phyloP scores from a whole-genome alignment of 352 stramenopile species.

The Saprolegnia diclina region DNA sequence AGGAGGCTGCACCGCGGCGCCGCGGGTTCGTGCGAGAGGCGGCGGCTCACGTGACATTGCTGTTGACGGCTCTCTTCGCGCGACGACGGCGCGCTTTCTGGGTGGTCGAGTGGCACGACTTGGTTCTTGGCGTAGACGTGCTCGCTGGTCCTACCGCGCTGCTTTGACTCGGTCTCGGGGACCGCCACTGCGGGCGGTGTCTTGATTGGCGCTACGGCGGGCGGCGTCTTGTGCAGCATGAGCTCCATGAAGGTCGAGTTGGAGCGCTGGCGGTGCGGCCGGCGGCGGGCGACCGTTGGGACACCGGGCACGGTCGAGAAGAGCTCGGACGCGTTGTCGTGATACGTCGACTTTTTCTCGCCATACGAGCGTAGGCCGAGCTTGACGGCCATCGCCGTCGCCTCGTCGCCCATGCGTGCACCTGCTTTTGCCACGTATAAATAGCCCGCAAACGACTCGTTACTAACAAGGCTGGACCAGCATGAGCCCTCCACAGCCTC shows the following conservation, averaged over 20 bases:
- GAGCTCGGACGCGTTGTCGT: conserved; percentile 22
- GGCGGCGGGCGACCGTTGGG: neutral
- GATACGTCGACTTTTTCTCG: conserved; percentile 19
- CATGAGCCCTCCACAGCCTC: too few species aligned
- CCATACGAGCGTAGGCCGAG: neutral
- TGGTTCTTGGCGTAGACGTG: conserved; percentile 15
- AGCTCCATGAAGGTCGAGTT: conserved; percentile 12
- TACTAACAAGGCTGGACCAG: too few species aligned
- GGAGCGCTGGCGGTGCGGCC: neutral
- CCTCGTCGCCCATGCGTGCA: conserved; percentile 20
- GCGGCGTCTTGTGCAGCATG: neutral
- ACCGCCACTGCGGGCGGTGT: neutral
- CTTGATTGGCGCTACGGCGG: neutral
- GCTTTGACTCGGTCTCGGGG: neutral
- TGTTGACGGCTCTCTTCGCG: neutral
- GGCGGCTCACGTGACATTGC: neutral
- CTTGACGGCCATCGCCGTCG: conserved; percentile 21
- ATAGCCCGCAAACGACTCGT: neutral
- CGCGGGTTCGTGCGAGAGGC: neutral
- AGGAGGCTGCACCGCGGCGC: neutral
- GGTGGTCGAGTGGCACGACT: neutral
- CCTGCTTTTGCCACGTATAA: neutral
- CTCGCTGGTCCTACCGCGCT: neutral
- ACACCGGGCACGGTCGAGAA: conserved; percentile 14
- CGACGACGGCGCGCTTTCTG: neutral